Evolutionary conservation across 108 stramenopile genomes (phyloP).

Genomic region (Cyclotella sp.): DNA sequence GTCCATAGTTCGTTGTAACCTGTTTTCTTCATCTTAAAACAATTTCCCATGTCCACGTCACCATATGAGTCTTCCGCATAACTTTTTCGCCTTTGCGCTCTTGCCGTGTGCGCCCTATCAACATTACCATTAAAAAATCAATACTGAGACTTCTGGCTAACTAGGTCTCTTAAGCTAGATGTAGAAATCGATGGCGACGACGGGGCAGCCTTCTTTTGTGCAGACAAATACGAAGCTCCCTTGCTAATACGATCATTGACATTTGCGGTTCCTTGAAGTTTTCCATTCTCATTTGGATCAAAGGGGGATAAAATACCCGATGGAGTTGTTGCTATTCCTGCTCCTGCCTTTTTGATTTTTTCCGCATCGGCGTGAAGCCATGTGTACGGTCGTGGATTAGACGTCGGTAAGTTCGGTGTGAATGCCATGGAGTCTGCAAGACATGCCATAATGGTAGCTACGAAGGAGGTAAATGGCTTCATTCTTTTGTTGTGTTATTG

Average conservation of each 20-base stretch:
- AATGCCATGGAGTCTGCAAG: not conserved
- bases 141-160: no score
- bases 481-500: not conserved
- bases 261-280: conserved; percentile 45
- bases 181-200: not conserved
- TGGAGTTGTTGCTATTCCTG: conserved; percentile 30
- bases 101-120: no score
- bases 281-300: conserved; percentile 56
- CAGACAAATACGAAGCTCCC: conserved; percentile 23
- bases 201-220: not conserved
- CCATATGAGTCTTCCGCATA: no score
- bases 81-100: no score
- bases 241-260: conserved; percentile 29
- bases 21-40: no score
- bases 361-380: conserved; percentile 22
- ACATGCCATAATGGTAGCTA: not conserved
- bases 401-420: not conserved
- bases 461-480: not conserved
- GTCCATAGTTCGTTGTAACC: no score
- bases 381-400: conserved; percentile 11
- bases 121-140: no score
- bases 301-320: conserved; percentile 36
- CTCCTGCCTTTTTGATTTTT: conserved; percentile 47
- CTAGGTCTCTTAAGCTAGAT: no score
- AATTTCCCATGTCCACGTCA: no score